phyloP scores from a whole-genome alignment of 2,329 filamentous ascomycete species.

The Septoria petroselini region DNA sequence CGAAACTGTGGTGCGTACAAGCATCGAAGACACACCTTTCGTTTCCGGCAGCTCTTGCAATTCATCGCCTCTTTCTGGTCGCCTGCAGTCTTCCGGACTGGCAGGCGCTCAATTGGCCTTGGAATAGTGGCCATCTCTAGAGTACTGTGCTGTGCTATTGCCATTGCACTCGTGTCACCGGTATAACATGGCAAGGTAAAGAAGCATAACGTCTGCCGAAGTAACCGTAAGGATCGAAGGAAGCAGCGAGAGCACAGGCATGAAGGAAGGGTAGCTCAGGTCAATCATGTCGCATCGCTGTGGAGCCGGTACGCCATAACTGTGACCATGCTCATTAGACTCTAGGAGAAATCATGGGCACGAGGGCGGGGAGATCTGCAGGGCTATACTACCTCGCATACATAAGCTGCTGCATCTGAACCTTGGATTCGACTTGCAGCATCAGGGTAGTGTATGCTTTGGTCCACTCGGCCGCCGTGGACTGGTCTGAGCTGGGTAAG shows the following conservation, averaged over 20 bases:
- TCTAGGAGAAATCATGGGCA: constrained; percentile 20
- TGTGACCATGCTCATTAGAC: constrained; percentile 14
- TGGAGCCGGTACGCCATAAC: constrained; percentile 26
- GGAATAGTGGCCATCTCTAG: constrained; percentile 52
- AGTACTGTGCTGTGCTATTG: constrained; percentile 22
- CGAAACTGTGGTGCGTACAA: neutral
- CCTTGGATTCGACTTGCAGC: constrained; percentile 7
- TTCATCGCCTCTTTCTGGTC: constrained; percentile 90
- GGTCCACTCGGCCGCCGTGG: constrained; percentile 2
- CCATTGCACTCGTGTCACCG: constrained; percentile 21
- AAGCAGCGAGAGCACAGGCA: constrained; percentile 6
- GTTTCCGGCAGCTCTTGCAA: constrained; percentile 88
- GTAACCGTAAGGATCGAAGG: constrained; percentile 6
- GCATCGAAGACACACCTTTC: constrained; percentile 62
- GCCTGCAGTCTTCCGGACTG: constrained; percentile 65
- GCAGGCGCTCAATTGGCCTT: constrained; percentile 74
- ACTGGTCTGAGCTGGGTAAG: constrained; percentile 7
- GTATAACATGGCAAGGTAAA: constrained; percentile 4
- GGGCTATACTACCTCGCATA: constrained; percentile 10
- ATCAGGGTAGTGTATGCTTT: constrained; percentile 5
- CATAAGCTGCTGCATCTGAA: constrained; percentile 3
- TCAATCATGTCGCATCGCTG: constrained; percentile 19
- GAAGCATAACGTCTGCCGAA: constrained; percentile 15
- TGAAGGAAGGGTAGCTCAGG: constrained; percentile 15
- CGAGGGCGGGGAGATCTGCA: constrained; percentile 18